A percentile compares a stretch with the other conserved stretches of the same genome.
Evolutionary conservation across 768 basidiomycete genomes (phyloP).

Genomic region (Coprinopsis strossmayeri): DNA sequence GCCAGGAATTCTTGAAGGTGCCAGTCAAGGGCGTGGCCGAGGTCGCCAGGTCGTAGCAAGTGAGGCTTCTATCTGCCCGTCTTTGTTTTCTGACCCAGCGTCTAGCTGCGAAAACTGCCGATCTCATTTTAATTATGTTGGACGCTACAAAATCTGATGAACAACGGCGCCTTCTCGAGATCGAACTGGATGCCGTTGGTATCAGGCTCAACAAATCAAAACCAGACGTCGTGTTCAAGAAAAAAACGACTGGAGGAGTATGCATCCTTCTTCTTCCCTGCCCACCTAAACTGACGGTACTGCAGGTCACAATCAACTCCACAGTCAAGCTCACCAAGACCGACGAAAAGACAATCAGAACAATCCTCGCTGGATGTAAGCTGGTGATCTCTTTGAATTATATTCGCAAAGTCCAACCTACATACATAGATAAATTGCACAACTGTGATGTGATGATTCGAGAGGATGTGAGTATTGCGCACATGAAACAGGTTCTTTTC

Average conservation of each 20-base stretch:
- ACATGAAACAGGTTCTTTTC: conserved; percentile 5
- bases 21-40: conserved; percentile 84
- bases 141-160: conserved; percentile 92
- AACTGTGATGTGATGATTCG: conserved; percentile 98
- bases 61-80: conserved; percentile 22
- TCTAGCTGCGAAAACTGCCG: conserved; percentile 80
- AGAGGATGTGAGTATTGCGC: conserved; percentile 85
- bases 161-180: conserved; percentile 81
- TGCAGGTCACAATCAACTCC: conserved; percentile 81
- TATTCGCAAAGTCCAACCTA: not conserved
- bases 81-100: not conserved
- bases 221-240: conserved; percentile 95
- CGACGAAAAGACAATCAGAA: conserved; percentile 91
- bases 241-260: conserved; percentile 87
- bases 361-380: conserved; percentile 84
- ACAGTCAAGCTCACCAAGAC: conserved; percentile 94
- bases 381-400: conserved; percentile 10
- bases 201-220: conserved; percentile 86
- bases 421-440: conserved; percentile 69
- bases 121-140: conserved; percentile 89
- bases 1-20: conserved; percentile 93
- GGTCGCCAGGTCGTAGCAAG: conserved; percentile 96
- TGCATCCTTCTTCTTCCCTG: conserved; percentile 20
- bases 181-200: conserved; percentile 94
- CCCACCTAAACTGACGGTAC: conserved; percentile 7